A percentile compares a stretch with the other conserved stretches of the same genome.
Evolutionary conservation across 352 stramenopile genomes (phyloP).

Genomic region (Phytophthora chlamydospora): DNA sequence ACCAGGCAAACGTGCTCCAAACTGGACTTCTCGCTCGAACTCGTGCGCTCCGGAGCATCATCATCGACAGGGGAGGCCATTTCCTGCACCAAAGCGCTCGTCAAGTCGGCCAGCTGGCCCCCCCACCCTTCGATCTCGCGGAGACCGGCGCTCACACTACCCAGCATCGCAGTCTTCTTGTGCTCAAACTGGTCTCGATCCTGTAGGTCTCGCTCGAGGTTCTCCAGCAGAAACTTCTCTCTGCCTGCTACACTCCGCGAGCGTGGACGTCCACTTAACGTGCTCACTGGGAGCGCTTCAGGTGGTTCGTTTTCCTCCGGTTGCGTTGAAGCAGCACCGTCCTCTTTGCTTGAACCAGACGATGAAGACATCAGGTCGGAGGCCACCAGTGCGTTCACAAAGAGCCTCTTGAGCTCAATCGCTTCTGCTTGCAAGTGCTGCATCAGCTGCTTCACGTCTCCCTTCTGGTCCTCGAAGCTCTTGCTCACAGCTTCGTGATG

Average conservation of each 20-base stretch:
- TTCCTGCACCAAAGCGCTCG: slow-evolving; percentile 40
- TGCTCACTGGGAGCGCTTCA: slow-evolving; percentile 21
- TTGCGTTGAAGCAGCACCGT: not conserved
- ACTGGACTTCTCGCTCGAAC: slow-evolving; percentile 18
- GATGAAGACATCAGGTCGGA: slow-evolving; percentile 23
- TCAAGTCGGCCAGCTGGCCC: slow-evolving; percentile 32
- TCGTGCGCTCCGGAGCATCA: slow-evolving; percentile 20
- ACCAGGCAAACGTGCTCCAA: slow-evolving; percentile 38
- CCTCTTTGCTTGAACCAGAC: not conserved
- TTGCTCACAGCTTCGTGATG: slow-evolving; percentile 82
- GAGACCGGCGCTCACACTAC: slow-evolving; percentile 29
- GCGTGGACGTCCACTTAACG: slow-evolving; percentile 29
- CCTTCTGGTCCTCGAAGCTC: slow-evolving; percentile 76
- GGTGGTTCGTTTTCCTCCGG: not conserved
- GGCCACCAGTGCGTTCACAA: slow-evolving; percentile 61
- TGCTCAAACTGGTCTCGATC: slow-evolving; percentile 34
- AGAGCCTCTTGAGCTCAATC: slow-evolving; percentile 68
- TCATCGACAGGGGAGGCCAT: slow-evolving; percentile 31
- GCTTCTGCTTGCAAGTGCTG: slow-evolving; percentile 75
- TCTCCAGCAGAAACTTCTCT: slow-evolving; percentile 50
- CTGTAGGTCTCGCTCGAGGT: slow-evolving; percentile 48
- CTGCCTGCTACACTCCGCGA: slow-evolving; percentile 32
- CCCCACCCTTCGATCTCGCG: slow-evolving; percentile 51
- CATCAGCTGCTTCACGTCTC: slow-evolving; percentile 61
- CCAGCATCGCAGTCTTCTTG: slow-evolving; percentile 29